phyloP scores from a whole-genome alignment of 2,329 filamentous ascomycete species.

The Paraconiothyrium sp. region DNA sequence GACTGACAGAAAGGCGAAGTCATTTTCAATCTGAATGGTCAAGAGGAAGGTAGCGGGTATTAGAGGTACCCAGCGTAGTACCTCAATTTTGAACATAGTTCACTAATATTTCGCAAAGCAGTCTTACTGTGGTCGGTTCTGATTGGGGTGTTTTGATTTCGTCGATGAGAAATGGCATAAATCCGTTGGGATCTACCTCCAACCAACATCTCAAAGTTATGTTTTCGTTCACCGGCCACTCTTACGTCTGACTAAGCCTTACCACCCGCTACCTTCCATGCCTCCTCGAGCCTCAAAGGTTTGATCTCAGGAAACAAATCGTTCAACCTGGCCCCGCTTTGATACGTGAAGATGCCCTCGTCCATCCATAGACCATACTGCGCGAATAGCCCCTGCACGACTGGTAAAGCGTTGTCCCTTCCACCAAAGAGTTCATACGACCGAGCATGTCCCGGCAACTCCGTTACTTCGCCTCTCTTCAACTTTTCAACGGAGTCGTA shows the following conservation, averaged over 20 bases:
- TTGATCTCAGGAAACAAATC: conserved; percentile 26
- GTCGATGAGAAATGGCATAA: too few species aligned
- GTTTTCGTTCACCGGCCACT: too few species aligned
- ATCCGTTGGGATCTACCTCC: too few species aligned
- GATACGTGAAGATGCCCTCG: conserved; percentile 14
- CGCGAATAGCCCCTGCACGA: conserved; percentile 14
- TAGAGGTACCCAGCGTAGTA: too few species aligned
- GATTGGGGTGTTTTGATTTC: too few species aligned
- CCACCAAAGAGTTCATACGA: conserved; percentile 19
- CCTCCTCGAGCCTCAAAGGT: conserved; percentile 20
- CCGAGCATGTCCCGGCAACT: conserved; percentile 20
- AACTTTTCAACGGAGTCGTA: conserved; percentile 28
- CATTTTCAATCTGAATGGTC: too few species aligned
- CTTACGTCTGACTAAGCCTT: background rate
- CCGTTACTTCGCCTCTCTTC: conserved; percentile 22
- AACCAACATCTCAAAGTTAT: too few species aligned
- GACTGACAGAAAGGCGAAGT: background rate
- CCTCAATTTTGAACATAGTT: too few species aligned
- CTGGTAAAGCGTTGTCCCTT: conserved; percentile 8
- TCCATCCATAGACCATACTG: conserved; percentile 19
- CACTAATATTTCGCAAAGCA: too few species aligned
- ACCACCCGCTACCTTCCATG: conserved; percentile 10
- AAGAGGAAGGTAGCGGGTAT: too few species aligned
- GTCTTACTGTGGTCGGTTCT: too few species aligned
- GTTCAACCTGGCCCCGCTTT: conserved; percentile 15